These are phyloP conservation scores for Myriosclerotinia duriaeana DNA, from an alignment of 2,329 filamentous ascomycete species.

Conservation along the genomic window DNA sequence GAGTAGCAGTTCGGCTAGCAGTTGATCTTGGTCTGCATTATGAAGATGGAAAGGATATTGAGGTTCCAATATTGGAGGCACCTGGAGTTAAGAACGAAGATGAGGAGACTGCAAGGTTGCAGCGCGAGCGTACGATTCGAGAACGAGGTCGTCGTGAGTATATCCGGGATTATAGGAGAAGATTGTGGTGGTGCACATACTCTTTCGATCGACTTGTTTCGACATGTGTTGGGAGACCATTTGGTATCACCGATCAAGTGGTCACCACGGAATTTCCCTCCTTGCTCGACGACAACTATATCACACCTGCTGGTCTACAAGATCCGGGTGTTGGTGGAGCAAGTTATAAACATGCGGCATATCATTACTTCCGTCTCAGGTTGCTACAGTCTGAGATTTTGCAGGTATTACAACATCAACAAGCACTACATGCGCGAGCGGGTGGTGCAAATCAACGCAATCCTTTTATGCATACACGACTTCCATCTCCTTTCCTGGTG, in stretches of 20 bases:
- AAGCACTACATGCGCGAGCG: constrained; percentile 74
- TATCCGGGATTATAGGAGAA: constrained; percentile 78
- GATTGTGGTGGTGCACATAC: constrained; percentile 97
- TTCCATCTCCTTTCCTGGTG: constrained; percentile 81
- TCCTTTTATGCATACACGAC: constrained; percentile 71
- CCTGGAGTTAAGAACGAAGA: constrained; percentile 41
- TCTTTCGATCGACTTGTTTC: constrained; percentile 92
- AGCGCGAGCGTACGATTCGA: constrained; percentile 42
- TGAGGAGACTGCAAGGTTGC: constrained; percentile 38
- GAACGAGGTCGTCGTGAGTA: constrained; percentile 74
- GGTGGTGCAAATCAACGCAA: constrained; percentile 64
- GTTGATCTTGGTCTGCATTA: constrained; percentile 91
- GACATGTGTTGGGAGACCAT: constrained; percentile 87
- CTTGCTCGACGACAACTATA: constrained; percentile 80
- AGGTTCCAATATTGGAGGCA: constrained; percentile 56
- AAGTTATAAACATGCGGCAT: constrained; percentile 86
- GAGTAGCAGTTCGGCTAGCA: constrained; percentile 84
- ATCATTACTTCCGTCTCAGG: constrained; percentile 88
- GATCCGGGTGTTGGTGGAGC: constrained; percentile 61
- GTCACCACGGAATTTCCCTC: constrained; percentile 95
- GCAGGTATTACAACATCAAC: constrained; percentile 89
- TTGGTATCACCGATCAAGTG: constrained; percentile 93
- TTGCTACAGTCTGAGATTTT: constrained; percentile 92
- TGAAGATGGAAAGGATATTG: constrained; percentile 73
- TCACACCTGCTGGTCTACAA: constrained; percentile 74